Base-by-base conservation (phyloP, 1,139 yeast species). In the Geotrichum carabidarum region DNA sequence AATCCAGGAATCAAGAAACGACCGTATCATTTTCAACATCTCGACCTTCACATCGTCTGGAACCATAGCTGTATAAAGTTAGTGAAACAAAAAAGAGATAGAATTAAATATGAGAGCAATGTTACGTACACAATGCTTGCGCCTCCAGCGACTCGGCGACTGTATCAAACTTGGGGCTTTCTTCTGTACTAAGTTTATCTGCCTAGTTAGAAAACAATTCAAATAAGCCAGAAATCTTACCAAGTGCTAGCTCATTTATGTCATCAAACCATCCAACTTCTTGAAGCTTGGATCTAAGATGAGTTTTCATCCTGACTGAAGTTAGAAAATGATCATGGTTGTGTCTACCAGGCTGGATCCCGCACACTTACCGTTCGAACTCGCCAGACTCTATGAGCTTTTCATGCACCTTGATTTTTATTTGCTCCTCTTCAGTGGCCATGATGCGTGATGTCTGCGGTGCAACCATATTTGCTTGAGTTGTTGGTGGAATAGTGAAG, bases 221-320 rank as follows among this genome's bases (percentile, higher is more conserved):
- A 14, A n/a, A 17, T 38, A 17, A 22, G 34, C 37, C 11, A 31
- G 42, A 30, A n/a, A 22, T 31, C 67, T 4, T 59, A 71, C 74
- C 74, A 38, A 65, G 71, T 3, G 94, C 85, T 53, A 85, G 63
- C 51, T 76, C 79, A 53, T 81, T 76, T 35, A 90, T 82, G 58
- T 84, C 79, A 62, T 88, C 95, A 62, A 81, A 82, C 97, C 97
- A 91, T 7, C 97, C 97, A 1, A 84, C 77, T 65, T 86, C 86
- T 57, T 81, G 77, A 31, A 91, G 77, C 64, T 80, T 81, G 54
- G 83, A 76, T 62, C 83, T 82, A 57, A 90, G 72, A 53, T 60
- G 59, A 12, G 60, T 55, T 51, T 65, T 62, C 56, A 72, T 59
- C 52, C 71, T 68, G 55, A 42, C 40, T 22, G 44, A 34, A 32